A percentile compares a stretch with the other conserved stretches of the same genome.
Conservation (phyloP, 1,284 basidiomycete genomes). For the Mycena citricolor region DNA sequence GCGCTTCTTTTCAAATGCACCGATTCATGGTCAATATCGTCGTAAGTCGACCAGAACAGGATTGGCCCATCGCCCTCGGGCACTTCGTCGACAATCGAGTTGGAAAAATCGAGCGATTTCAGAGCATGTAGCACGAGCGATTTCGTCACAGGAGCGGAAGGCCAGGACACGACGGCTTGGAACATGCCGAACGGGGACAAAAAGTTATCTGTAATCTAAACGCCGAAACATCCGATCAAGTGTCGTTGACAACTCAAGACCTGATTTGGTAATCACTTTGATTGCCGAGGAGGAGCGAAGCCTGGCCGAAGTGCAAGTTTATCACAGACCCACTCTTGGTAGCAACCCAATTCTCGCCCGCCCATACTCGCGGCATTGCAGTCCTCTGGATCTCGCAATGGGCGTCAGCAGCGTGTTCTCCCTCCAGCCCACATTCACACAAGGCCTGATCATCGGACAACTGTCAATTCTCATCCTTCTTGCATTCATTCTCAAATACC, state of each 20-base stretch:
- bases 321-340: too few species aligned
- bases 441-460: slow-evolving; percentile 78
- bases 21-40: slow-evolving; percentile 76
- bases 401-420: slow-evolving; percentile 64
- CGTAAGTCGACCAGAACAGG: slow-evolving; percentile 79
- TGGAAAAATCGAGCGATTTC: slow-evolving; percentile 34
- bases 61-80: slow-evolving; percentile 26
- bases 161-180: slow-evolving; percentile 69
- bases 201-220: too few species aligned
- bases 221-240: too few species aligned
- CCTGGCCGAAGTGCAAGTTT: too few species aligned
- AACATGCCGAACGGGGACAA: slow-evolving; percentile 17
- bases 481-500: slow-evolving; percentile 72
- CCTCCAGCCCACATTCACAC: slow-evolving; percentile 79
- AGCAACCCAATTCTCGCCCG: too few species aligned
- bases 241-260: too few species aligned
- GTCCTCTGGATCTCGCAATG: too few species aligned
- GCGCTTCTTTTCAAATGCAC: slow-evolving; percentile 47
- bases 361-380: too few species aligned
- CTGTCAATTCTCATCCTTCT: slow-evolving; percentile 73
- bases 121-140: slow-evolving; percentile 70
- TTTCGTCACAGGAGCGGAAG: slow-evolving; percentile 73
- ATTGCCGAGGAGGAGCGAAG: too few species aligned
- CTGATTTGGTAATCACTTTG: too few species aligned
- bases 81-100: slow-evolving; percentile 29